Evolutionary conservation across 2,329 filamentous ascomycete species (phyloP), one percentile per base, ranked within the genome.

Genomic region (Lasiodiplodia sp.): DNA sequence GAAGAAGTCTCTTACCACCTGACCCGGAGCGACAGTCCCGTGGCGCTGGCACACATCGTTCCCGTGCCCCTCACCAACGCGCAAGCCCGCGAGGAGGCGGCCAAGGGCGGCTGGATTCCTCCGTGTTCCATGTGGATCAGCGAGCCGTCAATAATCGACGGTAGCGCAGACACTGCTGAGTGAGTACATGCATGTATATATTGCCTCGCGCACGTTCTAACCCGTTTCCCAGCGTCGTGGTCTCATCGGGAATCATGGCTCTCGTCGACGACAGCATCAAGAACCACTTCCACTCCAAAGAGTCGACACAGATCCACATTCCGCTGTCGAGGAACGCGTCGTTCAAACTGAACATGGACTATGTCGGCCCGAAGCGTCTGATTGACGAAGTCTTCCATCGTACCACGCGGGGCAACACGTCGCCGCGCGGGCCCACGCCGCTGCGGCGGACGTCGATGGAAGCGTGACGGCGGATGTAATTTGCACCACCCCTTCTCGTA

Each of bases 261-360:
- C 88, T 98, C 55, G 91, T 96, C 64, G 95, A 98, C 76, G 93
- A 98, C 81, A 93, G 90, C 82, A 97, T 98, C 83, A 92, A 92
- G 80, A 86, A 88, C 70, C 88, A 88, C 69, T 96, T 93, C 88
- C 89, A 88, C 73, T 82, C 83, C 52, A 87, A 86, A 73, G 82
- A 83, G 68, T 80, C 80, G 68, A 84, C 84, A 18, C 83, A 83
- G 64, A 78, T 88, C 74, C 82, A 83, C 38, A 82, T 88, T 25
- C 86, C 88, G 10, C 66, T 84, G 67, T 79, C 83, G 8, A 83
- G 83, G 71, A 83, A 78, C 70, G 77, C 82, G 34, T 83, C 84
- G 10, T 79, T 87, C 67, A 85, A 85, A 56, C 81, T 86, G 76
- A 86, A 88, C 64, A 81, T 90, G 77, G 88, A 91, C 71, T 87